Evolutionary conservation across 495 filamentous ascomycete genomes (phyloP).

Genomic region (Hyaloscypha finlandica): DNA sequence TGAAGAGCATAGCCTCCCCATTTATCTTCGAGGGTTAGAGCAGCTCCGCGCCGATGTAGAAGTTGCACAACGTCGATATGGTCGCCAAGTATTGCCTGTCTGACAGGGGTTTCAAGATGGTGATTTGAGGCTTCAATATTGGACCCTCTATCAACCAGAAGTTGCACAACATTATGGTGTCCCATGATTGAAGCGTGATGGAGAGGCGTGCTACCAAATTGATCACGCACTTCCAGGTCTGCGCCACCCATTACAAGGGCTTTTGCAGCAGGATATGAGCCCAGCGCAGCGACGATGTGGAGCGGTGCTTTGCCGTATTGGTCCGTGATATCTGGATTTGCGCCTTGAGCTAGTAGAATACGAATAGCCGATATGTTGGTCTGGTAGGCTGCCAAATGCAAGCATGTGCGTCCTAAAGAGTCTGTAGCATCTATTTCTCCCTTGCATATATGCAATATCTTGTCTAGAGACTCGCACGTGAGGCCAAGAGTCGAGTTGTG

Average conservation of each 20-base stretch:
- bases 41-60: too few relatives aligned
- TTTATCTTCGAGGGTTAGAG: too few relatives aligned
- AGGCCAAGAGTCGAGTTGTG: neutral
- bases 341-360: neutral
- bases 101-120: neutral
- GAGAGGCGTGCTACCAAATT: neutral
- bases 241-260: neutral
- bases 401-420: neutral
- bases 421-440: neutral
- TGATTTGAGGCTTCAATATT: neutral
- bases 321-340: neutral
- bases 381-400: neutral
- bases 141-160: neutral
- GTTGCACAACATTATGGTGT: neutral
- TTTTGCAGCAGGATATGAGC: neutral
- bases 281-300: neutral
- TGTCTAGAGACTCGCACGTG: neutral
- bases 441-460: neutral
- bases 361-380: neutral
- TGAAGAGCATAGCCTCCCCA: too few relatives aligned
- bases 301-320: neutral
- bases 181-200: neutral
- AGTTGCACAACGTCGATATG: too few relatives aligned
- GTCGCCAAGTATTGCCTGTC: too few relatives aligned
- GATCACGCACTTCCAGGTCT: neutral